A percentile compares a stretch with the other conserved stretches of the same genome.
These are phyloP conservation scores for Pezicula rhizophila DNA, from an alignment of 2,329 filamentous ascomycete genomes.

Conservation along the genomic window DNA sequence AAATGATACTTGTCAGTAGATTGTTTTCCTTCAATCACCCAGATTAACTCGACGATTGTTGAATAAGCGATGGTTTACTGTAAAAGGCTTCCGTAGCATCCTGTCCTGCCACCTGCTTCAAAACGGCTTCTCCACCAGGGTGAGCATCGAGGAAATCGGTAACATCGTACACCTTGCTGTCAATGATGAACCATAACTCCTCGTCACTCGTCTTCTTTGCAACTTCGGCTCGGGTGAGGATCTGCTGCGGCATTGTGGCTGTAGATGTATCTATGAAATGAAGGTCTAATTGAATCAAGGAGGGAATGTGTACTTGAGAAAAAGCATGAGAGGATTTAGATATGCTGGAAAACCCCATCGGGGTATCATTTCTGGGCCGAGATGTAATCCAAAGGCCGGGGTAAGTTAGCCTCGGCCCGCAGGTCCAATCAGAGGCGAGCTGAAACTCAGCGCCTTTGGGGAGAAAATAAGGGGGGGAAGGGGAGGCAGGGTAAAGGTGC, in stretches of 20 bases:
- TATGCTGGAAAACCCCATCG: too few relatives aligned
- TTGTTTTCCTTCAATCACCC: not conserved
- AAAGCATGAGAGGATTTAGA: too few relatives aligned
- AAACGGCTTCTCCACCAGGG: constrained; percentile 70
- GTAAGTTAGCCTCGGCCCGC: too few relatives aligned
- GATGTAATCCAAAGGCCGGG: too few relatives aligned
- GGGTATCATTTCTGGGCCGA: too few relatives aligned
- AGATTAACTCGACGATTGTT: too few relatives aligned
- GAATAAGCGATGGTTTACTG: constrained; percentile 34
- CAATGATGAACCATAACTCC: constrained; percentile 77
- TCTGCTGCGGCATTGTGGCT: constrained; percentile 23
- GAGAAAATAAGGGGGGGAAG: too few relatives aligned
- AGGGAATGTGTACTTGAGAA: too few relatives aligned
- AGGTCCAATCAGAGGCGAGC: too few relatives aligned
- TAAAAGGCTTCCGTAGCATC: constrained; percentile 83
- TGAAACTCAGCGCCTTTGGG: too few relatives aligned
- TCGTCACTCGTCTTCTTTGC: constrained; percentile 71
- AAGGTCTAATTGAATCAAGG: too few relatives aligned
- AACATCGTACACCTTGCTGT: constrained; percentile 81
- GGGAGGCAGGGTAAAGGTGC: too few relatives aligned
- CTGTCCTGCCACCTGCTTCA: constrained; percentile 72
- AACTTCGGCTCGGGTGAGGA: constrained; percentile 55
- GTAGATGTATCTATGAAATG: not conserved
- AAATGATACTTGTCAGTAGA: not conserved
- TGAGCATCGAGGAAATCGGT: constrained; percentile 82